These are phyloP conservation scores for Thielaviopsis euricoi DNA, from an alignment of 2,329 filamentous ascomycete genomes.

Conservation along the genomic window DNA sequence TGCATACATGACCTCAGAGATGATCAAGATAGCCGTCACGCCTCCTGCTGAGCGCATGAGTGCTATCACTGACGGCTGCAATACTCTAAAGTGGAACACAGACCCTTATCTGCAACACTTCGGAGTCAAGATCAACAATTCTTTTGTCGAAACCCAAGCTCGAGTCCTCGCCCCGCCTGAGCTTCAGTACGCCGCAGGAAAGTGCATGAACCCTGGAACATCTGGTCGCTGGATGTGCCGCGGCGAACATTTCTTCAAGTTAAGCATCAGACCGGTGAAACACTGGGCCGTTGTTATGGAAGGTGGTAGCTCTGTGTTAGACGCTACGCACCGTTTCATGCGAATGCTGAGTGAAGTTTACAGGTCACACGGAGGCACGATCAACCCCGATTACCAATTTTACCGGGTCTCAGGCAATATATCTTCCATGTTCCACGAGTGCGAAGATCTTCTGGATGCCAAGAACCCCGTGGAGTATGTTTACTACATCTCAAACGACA, in stretches of 20 bases:
- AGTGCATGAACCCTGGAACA: conserved; percentile 42
- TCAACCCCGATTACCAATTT: conserved; percentile 17
- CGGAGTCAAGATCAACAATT: conserved; percentile 49
- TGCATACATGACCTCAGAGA: conserved; percentile 51
- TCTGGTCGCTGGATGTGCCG: conserved; percentile 77
- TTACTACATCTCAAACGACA: conserved; percentile 34
- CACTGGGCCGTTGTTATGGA: not conserved
- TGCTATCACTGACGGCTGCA: conserved; percentile 52
- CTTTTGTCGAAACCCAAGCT: conserved; percentile 52
- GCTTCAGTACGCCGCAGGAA: conserved; percentile 19
- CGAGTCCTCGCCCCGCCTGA: conserved; percentile 54
- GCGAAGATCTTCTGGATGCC: conserved; percentile 19
- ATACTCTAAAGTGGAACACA: conserved; percentile 45
- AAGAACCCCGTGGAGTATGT: conserved; percentile 25
- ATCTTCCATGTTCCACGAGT: not conserved
- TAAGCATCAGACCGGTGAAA: not conserved
- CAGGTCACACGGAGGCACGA: conserved; percentile 31
- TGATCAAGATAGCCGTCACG: conserved; percentile 90
- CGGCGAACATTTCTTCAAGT: conserved; percentile 26
- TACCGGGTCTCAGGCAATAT: not conserved
- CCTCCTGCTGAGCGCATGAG: conserved; percentile 50
- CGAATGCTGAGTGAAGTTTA: conserved; percentile 29
- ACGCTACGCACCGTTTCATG: conserved; percentile 18
- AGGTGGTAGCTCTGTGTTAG: not conserved
- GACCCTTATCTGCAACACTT: conserved; percentile 61